Conservation (phyloP, 768 basidiomycete species). For the Lactarius hatsudake region DNA sequence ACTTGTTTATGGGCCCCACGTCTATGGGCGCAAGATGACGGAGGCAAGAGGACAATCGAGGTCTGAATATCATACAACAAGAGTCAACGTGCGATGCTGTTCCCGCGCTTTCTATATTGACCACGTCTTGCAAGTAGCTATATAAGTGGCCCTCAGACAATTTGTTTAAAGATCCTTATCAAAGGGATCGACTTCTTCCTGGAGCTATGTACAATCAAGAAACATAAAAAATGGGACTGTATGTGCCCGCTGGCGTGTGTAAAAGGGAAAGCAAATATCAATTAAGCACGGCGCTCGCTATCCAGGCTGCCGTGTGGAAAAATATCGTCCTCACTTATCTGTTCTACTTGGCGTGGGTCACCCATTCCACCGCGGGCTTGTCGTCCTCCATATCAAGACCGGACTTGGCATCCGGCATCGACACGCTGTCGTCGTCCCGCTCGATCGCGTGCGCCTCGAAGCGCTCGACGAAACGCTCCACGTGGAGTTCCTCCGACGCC, state of each 20-base stretch:
- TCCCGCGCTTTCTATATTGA: no score
- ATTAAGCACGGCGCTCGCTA: background rate
- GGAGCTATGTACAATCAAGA: background rate
- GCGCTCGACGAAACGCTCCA: constrained; percentile 27
- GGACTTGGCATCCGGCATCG: constrained; percentile 3
- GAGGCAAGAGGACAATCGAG: no score
- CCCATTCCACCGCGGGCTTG: constrained; percentile 1
- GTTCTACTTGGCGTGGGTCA: background rate
- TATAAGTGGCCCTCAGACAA: no score
- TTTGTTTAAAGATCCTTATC: background rate
- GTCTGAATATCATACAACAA: no score
- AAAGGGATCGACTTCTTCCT: background rate
- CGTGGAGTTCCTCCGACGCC: constrained; percentile 7
- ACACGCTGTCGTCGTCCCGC: constrained; percentile 18
- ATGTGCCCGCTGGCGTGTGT: background rate
- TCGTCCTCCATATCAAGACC: background rate
- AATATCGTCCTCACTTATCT: background rate
- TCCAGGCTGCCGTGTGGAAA: background rate
- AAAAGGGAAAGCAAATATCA: background rate
- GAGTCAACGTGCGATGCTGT: no score
- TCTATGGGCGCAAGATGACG: no score
- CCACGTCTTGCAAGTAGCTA: no score
- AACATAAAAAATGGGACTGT: background rate
- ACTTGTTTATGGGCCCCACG: no score
- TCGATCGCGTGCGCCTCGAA: constrained; percentile 26